Base-by-base conservation (phyloP, 2,329 filamentous ascomycete genomes). In the Monilinia polystroma region DNA sequence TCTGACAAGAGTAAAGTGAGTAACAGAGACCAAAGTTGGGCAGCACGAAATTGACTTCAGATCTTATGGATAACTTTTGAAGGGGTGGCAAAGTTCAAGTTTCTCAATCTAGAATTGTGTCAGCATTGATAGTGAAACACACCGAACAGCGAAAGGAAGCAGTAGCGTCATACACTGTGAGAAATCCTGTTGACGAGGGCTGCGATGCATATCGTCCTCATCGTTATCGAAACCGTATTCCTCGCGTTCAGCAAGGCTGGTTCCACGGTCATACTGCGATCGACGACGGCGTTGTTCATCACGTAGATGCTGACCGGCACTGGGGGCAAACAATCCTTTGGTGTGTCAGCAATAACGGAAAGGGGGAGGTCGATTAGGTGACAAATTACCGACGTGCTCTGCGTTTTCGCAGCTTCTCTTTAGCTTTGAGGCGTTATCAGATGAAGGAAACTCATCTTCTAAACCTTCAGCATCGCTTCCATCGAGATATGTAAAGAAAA, bases 341-440 rank as follows among this genome's bases (percentile, higher is more conserved):
- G n/a, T 49, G 29, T 64, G 45, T 73, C n/a, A 70, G 68, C 32
- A 53, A n/a, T 3, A 7, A 7, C 3, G 14, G 45, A 66, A 62
- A 41, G 63, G 16, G 20, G n/a, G 41, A 52, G 62, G 14, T n/a
- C 10, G 12, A 38, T 60, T 52, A 20, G 32, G 38, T 38, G n/a
- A 18, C 38, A 63, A 83, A 88, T 77, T 76, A 87, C 93, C 93
- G 72, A 94, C 87, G 74, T 92, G 88, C 75, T 92, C 90, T 1
- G 92, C 92, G 76, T 95, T 96, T 76, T 96, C 91, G 68, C 91
- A 90, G 72, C 91, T 95, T 68, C 93, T 86, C 79, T 92, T 90
- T 83, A 95, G 89, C 80, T 97, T 97, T 0, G 90, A 91, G 66
- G 87, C 84, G 74, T 97, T 97, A 79, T 97, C 92, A 0, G 92